Evolutionary conservation across 768 basidiomycete species (phyloP).

Genomic region (Lepiota venenata): DNA sequence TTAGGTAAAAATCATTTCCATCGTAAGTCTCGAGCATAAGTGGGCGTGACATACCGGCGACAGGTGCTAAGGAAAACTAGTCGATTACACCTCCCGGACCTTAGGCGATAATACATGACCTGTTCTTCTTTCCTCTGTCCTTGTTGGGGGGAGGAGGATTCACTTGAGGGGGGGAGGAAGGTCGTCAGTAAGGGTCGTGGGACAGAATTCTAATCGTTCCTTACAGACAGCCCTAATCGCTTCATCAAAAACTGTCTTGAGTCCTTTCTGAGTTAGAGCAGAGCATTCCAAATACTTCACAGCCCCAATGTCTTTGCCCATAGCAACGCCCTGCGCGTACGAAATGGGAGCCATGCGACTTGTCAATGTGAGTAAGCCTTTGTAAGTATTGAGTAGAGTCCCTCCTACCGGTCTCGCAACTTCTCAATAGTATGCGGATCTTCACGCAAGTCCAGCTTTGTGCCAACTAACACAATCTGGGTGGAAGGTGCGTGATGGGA

Average conservation of each 20-base stretch:
- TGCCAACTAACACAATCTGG: constrained; percentile 91
- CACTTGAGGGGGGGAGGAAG: constrained; percentile 38
- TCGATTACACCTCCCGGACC: constrained; percentile 15
- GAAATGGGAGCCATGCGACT: constrained; percentile 95
- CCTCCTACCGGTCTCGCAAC: constrained; percentile 76
- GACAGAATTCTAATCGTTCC: constrained; percentile 29
- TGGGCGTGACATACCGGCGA: constrained; percentile 6
- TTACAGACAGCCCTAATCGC: constrained; percentile 94
- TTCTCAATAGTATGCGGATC: constrained; percentile 92
- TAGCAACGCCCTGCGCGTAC: constrained; percentile 86
- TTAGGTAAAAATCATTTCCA: constrained; percentile 6
- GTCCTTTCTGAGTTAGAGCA: constrained; percentile 94
- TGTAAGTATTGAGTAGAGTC: constrained; percentile 2
- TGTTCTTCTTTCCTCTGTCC: constrained; percentile 42
- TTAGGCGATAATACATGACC: constrained; percentile 74
- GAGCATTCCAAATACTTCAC: constrained; percentile 97
- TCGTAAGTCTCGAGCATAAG: constrained; percentile 9
- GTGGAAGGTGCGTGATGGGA: constrained; percentile 96
- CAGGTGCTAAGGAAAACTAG: constrained; percentile 10
- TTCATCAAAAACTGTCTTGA: constrained; percentile 99
- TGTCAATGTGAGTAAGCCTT: constrained; percentile 9
- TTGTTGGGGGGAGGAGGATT: constrained; percentile 67
- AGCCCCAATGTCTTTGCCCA: constrained; percentile 92
- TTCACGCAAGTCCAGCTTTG: constrained; percentile 96
- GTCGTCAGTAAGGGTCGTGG: background rate